These are phyloP conservation scores for Heritiera littoralis DNA, from an alignment of 345 rosid genomes.

Conservation along the genomic window DNA sequence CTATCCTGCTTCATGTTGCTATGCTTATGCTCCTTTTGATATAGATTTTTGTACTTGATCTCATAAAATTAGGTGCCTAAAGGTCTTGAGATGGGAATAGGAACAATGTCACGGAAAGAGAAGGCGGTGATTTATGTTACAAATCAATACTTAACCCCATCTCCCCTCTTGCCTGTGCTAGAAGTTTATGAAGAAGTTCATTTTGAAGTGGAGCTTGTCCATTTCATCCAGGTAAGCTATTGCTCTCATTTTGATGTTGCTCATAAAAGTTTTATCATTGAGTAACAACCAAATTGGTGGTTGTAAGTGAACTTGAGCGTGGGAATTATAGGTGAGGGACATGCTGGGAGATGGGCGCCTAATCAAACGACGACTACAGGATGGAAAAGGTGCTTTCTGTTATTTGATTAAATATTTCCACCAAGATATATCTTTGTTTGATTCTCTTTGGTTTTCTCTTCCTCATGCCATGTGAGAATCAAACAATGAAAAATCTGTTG, in stretches of 20 bases:
- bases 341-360: slow-evolving; percentile 98
- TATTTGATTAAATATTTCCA: neutral
- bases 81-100: slow-evolving; percentile 95
- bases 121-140: slow-evolving; percentile 84
- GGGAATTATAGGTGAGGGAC: slow-evolving; percentile 67
- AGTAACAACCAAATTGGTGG: slow-evolving; percentile 3
- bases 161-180: slow-evolving; percentile 58
- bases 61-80: slow-evolving; percentile 63
- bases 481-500: neutral
- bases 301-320: slow-evolving; percentile 27
- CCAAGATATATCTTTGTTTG: neutral
- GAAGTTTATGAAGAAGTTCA: slow-evolving; percentile 83
- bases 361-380: slow-evolving; percentile 80
- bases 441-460: neutral
- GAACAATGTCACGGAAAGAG: slow-evolving; percentile 83
- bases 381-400: slow-evolving; percentile 71
- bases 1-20: neutral
- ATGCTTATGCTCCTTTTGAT: neutral
- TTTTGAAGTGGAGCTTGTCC: slow-evolving; percentile 92
- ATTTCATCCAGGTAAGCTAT: slow-evolving; percentile 72
- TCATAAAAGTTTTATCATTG: neutral
- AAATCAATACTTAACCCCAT: slow-evolving; percentile 64
- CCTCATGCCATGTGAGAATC: neutral
- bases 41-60: slow-evolving; percentile 19
- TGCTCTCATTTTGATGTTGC: neutral